Base-by-base conservation (phyloP, 441 rosid species). In the Brassica hybrid region DNA sequence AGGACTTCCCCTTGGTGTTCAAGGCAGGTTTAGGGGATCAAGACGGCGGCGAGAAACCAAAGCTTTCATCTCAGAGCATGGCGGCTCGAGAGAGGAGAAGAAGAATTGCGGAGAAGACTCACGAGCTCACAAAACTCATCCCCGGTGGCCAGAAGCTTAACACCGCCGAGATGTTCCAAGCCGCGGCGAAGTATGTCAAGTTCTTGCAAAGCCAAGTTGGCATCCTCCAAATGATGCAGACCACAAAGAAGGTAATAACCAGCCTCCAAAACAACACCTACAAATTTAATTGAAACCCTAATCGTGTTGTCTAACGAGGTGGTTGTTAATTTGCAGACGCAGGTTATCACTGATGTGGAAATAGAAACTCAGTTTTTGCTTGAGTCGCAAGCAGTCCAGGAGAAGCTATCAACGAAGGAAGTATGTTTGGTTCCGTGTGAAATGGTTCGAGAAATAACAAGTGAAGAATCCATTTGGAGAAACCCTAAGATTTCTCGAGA, bases 111-210 rank as follows among this genome's bases (percentile, higher is more conserved):
- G 90, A 88, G 80, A 92, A 86, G 86, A 94, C 97, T 3, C 92
- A 77, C 12, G 90, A 91, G 83, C 94, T 94, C 1, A 89, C 88
- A 3, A 91, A 87, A 87, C 86, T 91, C 23, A 83, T 94, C 59
- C 98, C 97, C 4, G 97, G 97, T 3, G 92, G 95, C 17, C 80
- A 77, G 9, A 94, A 87, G 80, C 88, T 88, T 89, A 91, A 91
- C 83, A 94, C 98, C 1, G 97, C 96, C 10, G 91, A 92, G 62
- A 94, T 94, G 97, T 82, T 94, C 18, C 89, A 91, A 30, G 82
- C 94, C 59, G 97, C 96, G 32, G 85, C 75, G 32, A 88, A 85
- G 30, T 92, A 91, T 18, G 89, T 94, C 81, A 88, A 84, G 86
- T 92, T 84, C 78, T 67, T 94, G 79, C 89, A 89, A 79, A 88